Evolutionary conservation across 805 yeast species (phyloP), one percentile per base, ranked within the genome.

Genomic region (Lachancea dasiensis): DNA sequence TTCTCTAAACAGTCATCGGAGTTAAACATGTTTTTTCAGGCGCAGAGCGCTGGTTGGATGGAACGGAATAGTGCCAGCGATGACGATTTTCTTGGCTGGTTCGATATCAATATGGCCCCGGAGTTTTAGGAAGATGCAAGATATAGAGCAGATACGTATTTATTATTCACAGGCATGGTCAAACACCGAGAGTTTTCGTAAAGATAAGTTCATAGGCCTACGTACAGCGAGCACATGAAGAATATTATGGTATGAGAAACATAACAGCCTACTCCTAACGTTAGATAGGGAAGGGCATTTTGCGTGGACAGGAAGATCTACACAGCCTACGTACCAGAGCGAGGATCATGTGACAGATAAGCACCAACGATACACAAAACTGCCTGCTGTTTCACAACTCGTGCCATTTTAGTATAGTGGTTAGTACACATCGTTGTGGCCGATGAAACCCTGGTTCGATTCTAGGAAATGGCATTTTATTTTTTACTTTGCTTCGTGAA

Each of bases 51-150:
- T 23, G 89, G 86, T 21, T 86, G 95, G 95, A 72, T 80, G 55
- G 87, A 85, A 53, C 80, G 78, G 22, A 85, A 79, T 31, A 50
- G 55, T n/a, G 52, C 50, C 34, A 54, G 56, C 9, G 97, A 89
- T 54, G 37, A 30, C 21, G 97, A 89, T 56, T 82, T 89, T 52
- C 65, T 89, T 32, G 97, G 97, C 9, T 89, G 95, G 95, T 83
- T 89, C 67, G 95, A 86, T 56, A 77, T 79, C 58, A 81, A 81
- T 51, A 75, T 74, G 81, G 77, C 75, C 3, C 80, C 79, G 0
- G 80, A 73, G 43, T 76, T 77, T 51, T 38, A 21, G 23, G 4
- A 18, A 14, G 3, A 8, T 9, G 8, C 5, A 8, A 16, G 27
- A 11, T 10, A 23, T 19, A 18, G 29, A 16, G 9, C 6, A 9